Percentiles rank a stretch among this genome's conserved stretches.
These are phyloP conservation scores for Entophlyctis helioformis DNA, from an alignment of 192 early-diverging fungal genomes.

Conservation along the genomic window DNA sequence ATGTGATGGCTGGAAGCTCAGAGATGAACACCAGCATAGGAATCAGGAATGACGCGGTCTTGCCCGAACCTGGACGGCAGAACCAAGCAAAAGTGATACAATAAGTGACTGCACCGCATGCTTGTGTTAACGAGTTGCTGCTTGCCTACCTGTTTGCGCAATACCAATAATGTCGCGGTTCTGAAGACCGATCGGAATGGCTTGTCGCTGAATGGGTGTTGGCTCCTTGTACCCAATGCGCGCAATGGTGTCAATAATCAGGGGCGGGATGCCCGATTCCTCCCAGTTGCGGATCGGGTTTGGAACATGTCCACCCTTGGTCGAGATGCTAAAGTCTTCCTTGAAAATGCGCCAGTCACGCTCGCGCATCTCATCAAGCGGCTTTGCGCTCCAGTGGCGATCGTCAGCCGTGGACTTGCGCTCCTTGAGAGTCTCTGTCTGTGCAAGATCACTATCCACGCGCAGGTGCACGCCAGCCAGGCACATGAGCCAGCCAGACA, in stretches of 20 bases:
- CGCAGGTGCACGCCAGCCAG: neutral
- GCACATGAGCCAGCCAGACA: neutral
- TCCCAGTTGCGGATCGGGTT: constrained; percentile 79
- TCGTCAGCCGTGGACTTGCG: constrained; percentile 69
- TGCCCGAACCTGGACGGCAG: constrained; percentile 60
- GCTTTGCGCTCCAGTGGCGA: constrained; percentile 92
- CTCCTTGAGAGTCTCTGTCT: constrained; percentile 52
- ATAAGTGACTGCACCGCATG: no score
- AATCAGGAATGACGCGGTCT: constrained; percentile 91
- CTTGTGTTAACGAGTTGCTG: no score
- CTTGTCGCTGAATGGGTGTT: constrained; percentile 94
- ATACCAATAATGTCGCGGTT: constrained; percentile 56
- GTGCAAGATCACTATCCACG: constrained; percentile 37
- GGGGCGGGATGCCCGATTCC: constrained; percentile 62
- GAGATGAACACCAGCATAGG: constrained; percentile 88
- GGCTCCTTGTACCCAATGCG: constrained; percentile 86
- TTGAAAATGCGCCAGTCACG: constrained; percentile 99
- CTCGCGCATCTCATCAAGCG: constrained; percentile 81
- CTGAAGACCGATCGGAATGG: constrained; percentile 89
- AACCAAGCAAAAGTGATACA: no score
- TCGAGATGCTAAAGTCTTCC: constrained; percentile 93
- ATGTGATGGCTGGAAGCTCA: constrained; percentile 61
- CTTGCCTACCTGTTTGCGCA: constrained; percentile 49
- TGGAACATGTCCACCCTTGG: constrained; percentile 89
- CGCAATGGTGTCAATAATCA: constrained; percentile 63